Percentiles rank a stretch among this genome's conserved stretches.
Conservation (phyloP, 176 grass and related monocot species). For the Cenchrus americanus region DNA sequence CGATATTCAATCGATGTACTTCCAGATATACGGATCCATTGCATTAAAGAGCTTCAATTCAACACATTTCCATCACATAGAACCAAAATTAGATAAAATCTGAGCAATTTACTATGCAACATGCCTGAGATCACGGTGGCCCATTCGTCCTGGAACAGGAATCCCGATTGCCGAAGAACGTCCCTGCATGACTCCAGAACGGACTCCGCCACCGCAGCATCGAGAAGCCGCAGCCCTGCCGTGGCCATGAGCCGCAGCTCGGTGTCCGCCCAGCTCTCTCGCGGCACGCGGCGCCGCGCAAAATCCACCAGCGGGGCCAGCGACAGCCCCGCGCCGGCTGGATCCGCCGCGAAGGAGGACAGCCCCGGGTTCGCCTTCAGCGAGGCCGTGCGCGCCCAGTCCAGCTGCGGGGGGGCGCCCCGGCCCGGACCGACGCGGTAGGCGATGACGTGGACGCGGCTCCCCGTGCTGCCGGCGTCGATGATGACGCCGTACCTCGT, state of each 20-base stretch:
- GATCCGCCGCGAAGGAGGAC: constrained; percentile 61
- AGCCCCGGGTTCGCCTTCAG: constrained; percentile 70
- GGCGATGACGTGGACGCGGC: constrained; percentile 74
- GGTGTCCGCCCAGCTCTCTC: constrained; percentile 49
- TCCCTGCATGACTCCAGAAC: constrained; percentile 80
- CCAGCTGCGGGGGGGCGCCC: constrained; percentile 40
- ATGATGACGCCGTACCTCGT: constrained; percentile 66
- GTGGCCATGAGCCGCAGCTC: constrained; percentile 94
- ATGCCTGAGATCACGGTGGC: constrained; percentile 88
- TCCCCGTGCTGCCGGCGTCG: constrained; percentile 83
- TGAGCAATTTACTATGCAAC: background rate
- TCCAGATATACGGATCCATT: background rate
- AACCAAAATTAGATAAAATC: background rate
- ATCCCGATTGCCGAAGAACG: constrained; percentile 62
- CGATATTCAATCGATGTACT: constrained; percentile 20
- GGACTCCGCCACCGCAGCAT: constrained; percentile 42
- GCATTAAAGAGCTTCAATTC: constrained; percentile 5
- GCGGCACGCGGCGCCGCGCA: constrained; percentile 52
- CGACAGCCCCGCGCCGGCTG: constrained; percentile 58
- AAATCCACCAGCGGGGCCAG: constrained; percentile 77
- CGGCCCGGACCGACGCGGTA: constrained; percentile 3
- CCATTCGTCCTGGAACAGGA: constrained; percentile 76
- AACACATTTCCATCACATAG: background rate
- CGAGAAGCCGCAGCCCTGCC: constrained; percentile 69
- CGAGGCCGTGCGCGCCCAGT: constrained; percentile 50